These are phyloP conservation scores for Pseudogymnoascus sp. DNA, from an alignment of 2,329 filamentous ascomycete genomes.

Conservation along the genomic window DNA sequence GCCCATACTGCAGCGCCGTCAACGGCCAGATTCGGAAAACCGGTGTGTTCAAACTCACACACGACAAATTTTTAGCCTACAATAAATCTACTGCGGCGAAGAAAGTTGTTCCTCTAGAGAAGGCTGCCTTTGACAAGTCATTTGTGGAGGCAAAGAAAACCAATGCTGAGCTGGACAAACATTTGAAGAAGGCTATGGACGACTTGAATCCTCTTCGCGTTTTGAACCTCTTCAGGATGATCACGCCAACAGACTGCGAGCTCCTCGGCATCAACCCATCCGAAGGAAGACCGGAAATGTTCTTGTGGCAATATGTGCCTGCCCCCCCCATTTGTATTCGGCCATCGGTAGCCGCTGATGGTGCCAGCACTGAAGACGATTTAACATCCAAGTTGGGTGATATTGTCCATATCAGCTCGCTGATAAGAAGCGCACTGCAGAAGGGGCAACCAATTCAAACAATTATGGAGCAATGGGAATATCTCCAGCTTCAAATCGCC, in stretches of 20 bases:
- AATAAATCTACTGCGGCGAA: constrained; percentile 81
- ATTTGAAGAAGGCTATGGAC: constrained; percentile 85
- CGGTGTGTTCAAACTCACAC: constrained; percentile 83
- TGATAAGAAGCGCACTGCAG: constrained; percentile 73
- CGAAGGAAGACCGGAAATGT: constrained; percentile 89
- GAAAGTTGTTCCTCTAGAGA: constrained; percentile 75
- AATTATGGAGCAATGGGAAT: constrained; percentile 98
- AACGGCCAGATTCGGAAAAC: constrained; percentile 92
- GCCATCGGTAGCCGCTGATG: constrained; percentile 88
- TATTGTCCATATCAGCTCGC: constrained; percentile 84
- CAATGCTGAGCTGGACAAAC: constrained; percentile 80
- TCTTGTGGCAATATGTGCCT: constrained; percentile 93
- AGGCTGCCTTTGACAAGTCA: constrained; percentile 76
- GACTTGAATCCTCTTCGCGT: constrained; percentile 86
- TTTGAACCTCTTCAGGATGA: constrained; percentile 83
- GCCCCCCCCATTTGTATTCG: constrained; percentile 91
- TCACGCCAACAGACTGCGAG: constrained; percentile 80
- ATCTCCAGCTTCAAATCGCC: constrained; percentile 86
- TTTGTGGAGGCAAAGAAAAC: constrained; percentile 71
- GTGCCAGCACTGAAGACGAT: constrained; percentile 90
- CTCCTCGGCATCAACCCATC: constrained; percentile 79
- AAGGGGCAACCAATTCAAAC: constrained; percentile 80
- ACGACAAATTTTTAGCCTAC: constrained; percentile 85
- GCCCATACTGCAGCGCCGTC: constrained; percentile 69
- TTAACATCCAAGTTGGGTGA: constrained; percentile 95